These are phyloP conservation scores for Gautieria morchelliformis DNA, from an alignment of 768 basidiomycete genomes.

Conservation along the genomic window DNA sequence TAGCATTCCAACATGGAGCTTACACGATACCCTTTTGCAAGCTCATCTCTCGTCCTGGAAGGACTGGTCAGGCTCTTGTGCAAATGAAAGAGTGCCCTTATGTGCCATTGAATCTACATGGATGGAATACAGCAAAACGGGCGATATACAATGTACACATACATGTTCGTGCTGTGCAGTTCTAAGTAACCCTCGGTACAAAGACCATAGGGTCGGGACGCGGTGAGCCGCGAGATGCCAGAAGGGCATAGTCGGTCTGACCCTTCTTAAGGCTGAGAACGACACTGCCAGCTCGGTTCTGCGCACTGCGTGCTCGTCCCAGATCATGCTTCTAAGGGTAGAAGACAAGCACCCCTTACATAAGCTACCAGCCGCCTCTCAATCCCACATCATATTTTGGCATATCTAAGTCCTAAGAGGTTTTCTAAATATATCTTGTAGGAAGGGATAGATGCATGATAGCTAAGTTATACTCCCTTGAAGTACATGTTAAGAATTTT, in stretches of 20 bases:
- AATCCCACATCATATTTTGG: no score
- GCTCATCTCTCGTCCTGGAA: constrained; percentile 32
- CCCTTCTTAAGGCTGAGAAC: constrained; percentile 47
- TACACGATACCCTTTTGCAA: constrained; percentile 51
- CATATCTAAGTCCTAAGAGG: no score
- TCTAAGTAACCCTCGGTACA: constrained; percentile 64
- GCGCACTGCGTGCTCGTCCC: no score
- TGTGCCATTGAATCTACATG: constrained; percentile 46
- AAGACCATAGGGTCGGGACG: constrained; percentile 63
- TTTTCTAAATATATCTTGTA: no score
- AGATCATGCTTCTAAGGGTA: no score
- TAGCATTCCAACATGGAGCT: constrained; percentile 11
- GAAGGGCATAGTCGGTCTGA: constrained; percentile 55
- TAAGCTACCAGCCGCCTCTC: no score
- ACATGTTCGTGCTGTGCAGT: constrained; percentile 43
- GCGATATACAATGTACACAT: constrained; percentile 14
- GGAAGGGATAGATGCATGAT: no score
- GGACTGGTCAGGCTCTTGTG: constrained; percentile 48
- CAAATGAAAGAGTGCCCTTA: constrained; percentile 43
- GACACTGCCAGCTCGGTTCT: constrained; percentile 3
- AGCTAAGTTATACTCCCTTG: no score
- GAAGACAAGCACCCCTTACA: no score
- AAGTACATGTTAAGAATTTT: no score
- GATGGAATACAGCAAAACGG: background rate
- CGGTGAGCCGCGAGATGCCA: constrained; percentile 63